Evolutionary conservation across 305 asterid genomes (phyloP).

Genomic region (Solanum hybrid): DNA sequence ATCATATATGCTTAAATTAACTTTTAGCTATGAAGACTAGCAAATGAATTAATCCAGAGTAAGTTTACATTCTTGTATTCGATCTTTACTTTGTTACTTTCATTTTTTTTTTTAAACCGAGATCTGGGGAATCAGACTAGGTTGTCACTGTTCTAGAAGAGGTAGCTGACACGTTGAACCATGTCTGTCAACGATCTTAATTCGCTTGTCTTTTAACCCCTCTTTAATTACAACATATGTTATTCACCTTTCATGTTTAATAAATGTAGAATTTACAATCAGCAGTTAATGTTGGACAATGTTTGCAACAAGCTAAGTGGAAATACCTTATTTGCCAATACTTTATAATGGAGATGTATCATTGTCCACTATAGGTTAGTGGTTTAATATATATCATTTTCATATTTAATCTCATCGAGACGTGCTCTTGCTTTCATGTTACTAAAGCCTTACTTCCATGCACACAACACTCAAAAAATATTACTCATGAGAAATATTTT

Average conservation of each 20-base stretch:
- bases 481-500: background rate
- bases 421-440: constrained; percentile 2
- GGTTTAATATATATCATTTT: background rate
- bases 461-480: background rate
- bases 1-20: background rate
- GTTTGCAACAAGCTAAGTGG: background rate
- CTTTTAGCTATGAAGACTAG: background rate
- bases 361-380: constrained; percentile 24
- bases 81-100: background rate
- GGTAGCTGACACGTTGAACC: too few relatives aligned
- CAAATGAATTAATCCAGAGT: background rate
- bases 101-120: background rate
- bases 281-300: background rate
- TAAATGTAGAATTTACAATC: background rate
- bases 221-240: background rate
- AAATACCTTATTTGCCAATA: constrained; percentile 3
- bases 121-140: too few relatives aligned
- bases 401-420: too few relatives aligned
- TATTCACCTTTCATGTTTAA: background rate
- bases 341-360: constrained; percentile 12
- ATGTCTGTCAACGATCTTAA: background rate
- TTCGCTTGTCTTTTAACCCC: background rate
- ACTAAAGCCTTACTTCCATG: background rate
- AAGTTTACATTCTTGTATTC: background rate
- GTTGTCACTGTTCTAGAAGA: too few relatives aligned